These are phyloP conservation scores for Cercospora zeae-maydis DNA, from an alignment of 2,329 filamentous ascomycete genomes.

Conservation along the genomic window DNA sequence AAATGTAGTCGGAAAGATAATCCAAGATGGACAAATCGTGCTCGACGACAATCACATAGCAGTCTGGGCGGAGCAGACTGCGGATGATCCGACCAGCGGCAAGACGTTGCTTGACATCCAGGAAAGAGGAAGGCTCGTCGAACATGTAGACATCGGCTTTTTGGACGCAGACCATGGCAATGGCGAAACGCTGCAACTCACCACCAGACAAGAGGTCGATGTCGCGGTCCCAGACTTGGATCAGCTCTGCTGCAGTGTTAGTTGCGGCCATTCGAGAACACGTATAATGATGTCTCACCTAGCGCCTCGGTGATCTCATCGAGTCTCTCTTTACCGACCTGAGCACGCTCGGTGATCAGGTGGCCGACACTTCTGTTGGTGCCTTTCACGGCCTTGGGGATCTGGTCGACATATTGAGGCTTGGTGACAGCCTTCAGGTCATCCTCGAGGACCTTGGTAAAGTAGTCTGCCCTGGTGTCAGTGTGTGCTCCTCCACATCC, in stretches of 20 bases:
- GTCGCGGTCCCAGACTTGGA: constrained; percentile 87
- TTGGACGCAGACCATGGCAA: constrained; percentile 92
- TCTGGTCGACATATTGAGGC: constrained; percentile 98
- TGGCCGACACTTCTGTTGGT: constrained; percentile 69
- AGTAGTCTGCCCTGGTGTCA: constrained; percentile 67
- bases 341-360: constrained; percentile 71
- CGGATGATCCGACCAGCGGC: constrained; percentile 89
- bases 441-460: constrained; percentile 96
- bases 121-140: constrained; percentile 96
- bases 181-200: constrained; percentile 96
- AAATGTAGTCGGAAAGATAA: constrained; percentile 98
- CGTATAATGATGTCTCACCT: constrained; percentile 41
- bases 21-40: constrained; percentile 98
- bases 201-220: constrained; percentile 89
- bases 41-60: constrained; percentile 98
- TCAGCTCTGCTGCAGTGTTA: constrained; percentile 56
- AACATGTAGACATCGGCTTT: constrained; percentile 99
- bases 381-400: constrained; percentile 85
- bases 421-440: constrained; percentile 97
- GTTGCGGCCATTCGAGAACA: constrained; percentile 28
- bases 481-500: constrained; percentile 21
- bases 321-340: constrained; percentile 66
- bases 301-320: constrained; percentile 79
- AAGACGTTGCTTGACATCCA: constrained; percentile 98
- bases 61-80: constrained; percentile 78